Conservation (phyloP, 2,329 filamentous ascomycete species). For the Trichoderma arundinaceum region DNA sequence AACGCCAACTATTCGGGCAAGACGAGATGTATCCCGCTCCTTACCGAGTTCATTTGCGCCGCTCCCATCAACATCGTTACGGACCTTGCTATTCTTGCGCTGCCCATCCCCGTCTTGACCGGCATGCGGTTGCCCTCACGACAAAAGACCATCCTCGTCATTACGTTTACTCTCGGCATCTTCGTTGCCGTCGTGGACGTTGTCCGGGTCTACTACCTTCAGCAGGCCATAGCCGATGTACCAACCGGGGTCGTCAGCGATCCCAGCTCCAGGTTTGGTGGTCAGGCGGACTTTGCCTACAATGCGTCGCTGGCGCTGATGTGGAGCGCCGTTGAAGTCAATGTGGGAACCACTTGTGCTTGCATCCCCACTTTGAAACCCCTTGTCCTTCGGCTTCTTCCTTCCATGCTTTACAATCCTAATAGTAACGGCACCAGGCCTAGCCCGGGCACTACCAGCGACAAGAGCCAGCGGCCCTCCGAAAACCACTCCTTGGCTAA, state of each 20-base stretch:
- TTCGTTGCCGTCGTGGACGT: constrained; percentile 91
- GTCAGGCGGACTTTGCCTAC: constrained; percentile 64
- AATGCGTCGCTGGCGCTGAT: constrained; percentile 85
- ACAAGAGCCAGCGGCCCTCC: constrained; percentile 42
- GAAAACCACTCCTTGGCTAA: constrained; percentile 39
- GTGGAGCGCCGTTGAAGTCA: constrained; percentile 94
- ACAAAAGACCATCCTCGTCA: constrained; percentile 84
- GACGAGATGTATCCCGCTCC: constrained; percentile 59
- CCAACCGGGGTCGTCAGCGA: constrained; percentile 47
- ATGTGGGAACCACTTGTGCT: constrained; percentile 85
- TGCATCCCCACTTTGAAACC: constrained; percentile 94
- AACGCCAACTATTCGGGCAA: constrained; percentile 44
- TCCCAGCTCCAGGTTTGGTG: constrained; percentile 55
- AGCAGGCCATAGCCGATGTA: constrained; percentile 65
- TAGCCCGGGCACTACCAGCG: constrained; percentile 37
- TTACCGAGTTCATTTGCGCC: constrained; percentile 72
- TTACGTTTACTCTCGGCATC: constrained; percentile 85
- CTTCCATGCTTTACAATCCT: constrained; percentile 60
- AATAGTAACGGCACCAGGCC: constrained; percentile 46
- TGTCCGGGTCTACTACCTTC: constrained; percentile 86
- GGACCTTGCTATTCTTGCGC: constrained; percentile 82
- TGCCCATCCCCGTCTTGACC: constrained; percentile 88
- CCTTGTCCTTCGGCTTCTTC: constrained; percentile 70
- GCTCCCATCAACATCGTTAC: constrained; percentile 92
- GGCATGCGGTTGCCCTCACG: constrained; percentile 82